A percentile compares a stretch with the other conserved stretches of the same genome.
These are phyloP conservation scores for Asterochloris sp. DNA, from an alignment of 139 green algal species.

Conservation along the genomic window DNA sequence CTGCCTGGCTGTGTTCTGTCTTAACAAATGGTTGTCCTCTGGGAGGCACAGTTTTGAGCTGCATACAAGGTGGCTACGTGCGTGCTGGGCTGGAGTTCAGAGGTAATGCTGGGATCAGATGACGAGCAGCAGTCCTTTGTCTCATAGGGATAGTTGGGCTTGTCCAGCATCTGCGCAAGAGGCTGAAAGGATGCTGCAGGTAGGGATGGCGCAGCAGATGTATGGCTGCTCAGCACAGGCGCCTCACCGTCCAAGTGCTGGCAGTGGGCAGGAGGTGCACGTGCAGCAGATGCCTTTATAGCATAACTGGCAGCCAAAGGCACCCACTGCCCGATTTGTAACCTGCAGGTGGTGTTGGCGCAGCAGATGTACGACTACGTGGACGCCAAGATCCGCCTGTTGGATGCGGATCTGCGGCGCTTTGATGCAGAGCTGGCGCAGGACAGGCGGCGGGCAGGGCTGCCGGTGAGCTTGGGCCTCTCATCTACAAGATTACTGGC, in stretches of 20 bases:
- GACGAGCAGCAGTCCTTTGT: too few relatives aligned
- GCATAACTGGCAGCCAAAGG: background rate
- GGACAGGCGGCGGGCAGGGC: conserved; percentile 48
- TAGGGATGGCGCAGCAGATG: background rate
- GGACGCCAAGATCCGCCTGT: conserved; percentile 68
- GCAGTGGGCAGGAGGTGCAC: background rate
- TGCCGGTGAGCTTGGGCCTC: conserved; percentile 24
- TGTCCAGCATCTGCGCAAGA: background rate
- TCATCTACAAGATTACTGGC: too few relatives aligned
- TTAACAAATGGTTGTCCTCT: background rate
- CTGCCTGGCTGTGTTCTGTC: background rate
- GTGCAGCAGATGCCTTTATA: background rate
- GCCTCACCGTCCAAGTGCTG: background rate
- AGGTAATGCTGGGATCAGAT: background rate
- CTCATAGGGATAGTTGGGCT: too few relatives aligned
- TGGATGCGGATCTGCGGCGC: conserved; percentile 61
- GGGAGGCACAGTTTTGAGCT: too few relatives aligned
- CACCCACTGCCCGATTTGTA: too few relatives aligned
- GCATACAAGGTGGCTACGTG: background rate
- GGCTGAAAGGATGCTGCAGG: conserved; percentile 4
- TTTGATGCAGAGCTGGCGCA: conserved; percentile 63
- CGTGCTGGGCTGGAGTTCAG: background rate
- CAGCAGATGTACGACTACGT: conserved; percentile 82
- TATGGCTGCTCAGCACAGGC: background rate
- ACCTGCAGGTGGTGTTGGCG: conserved; percentile 35